Evolutionary conservation across 306 rosid genomes (phyloP).

Genomic region (Parietaria judaica): DNA sequence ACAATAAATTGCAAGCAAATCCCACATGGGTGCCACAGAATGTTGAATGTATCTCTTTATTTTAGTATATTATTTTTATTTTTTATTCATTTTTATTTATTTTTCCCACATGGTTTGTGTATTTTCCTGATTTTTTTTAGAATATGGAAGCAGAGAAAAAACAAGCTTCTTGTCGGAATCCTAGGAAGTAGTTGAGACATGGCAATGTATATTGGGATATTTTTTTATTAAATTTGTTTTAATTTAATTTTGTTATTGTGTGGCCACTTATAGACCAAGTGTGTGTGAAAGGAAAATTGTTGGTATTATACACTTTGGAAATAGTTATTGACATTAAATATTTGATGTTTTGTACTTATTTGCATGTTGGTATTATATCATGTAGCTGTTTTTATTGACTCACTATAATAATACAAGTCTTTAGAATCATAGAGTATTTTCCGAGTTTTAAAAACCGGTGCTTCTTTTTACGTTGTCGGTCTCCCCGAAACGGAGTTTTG

Average conservation of each 20-base stretch:
- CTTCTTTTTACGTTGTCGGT: no score
- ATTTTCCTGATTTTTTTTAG: background rate
- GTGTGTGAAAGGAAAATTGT: background rate
- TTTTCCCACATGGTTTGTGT: constrained; percentile 1
- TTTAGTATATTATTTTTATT: background rate
- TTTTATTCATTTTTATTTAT: background rate
- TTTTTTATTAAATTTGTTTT: background rate
- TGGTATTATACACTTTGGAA: background rate
- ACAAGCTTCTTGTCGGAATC: constrained; percentile 8
- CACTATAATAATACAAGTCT: no score
- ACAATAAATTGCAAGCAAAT: background rate
- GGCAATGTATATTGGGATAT: background rate
- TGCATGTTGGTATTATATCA: background rate
- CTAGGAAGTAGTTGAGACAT: constrained; percentile 4
- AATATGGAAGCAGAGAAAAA: background rate
- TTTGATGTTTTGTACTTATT: background rate
- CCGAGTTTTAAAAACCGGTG: no score
- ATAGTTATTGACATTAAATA: no score
- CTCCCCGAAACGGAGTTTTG: no score
- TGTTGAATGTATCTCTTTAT: background rate
- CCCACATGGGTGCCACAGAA: constrained; percentile 12
- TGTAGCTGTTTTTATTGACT: no score
- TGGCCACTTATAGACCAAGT: background rate
- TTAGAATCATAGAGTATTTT: no score
- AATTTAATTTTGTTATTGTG: background rate